phyloP scores from a whole-genome alignment of 495 filamentous ascomycete genomes.

The Thermochaetoides thermophila region DNA sequence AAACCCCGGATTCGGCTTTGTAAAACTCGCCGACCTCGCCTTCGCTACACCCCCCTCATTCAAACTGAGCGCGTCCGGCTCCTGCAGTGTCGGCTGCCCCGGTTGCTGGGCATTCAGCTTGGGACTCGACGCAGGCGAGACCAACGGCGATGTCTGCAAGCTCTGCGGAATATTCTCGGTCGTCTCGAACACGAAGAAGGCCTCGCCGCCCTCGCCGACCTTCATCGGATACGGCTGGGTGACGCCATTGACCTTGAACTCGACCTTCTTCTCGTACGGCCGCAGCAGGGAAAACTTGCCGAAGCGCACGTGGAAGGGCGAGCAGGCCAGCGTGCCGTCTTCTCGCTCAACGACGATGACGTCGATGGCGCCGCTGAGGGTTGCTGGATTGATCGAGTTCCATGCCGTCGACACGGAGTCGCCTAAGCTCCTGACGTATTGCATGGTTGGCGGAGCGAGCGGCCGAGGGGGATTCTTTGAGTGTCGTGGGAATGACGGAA shows the following conservation, averaged over 20 bases:
- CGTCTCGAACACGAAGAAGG: conserved; percentile 97
- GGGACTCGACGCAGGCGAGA: conserved; percentile 75
- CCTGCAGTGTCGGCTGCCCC: conserved; percentile 42
- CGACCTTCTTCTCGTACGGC: conserved; percentile 97
- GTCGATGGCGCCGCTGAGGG: conserved; percentile 92
- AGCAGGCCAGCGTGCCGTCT: conserved; percentile 77
- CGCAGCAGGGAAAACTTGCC: conserved; percentile 94
- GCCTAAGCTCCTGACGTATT: conserved; percentile 93
- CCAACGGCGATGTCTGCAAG: conserved; percentile 83
- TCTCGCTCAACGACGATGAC: conserved; percentile 97
- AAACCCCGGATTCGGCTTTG: conserved; percentile 22
- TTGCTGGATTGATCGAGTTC: conserved; percentile 99
- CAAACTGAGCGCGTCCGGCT: conserved; percentile 75
- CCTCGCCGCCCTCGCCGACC: conserved; percentile 90
- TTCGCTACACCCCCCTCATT: conserved; percentile 25
- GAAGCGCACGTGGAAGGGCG: conserved; percentile 96
- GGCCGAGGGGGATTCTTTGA: not conserved
- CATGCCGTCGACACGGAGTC: conserved; percentile 96
- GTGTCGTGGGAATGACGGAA: too few relatives aligned
- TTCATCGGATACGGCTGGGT: conserved; percentile 97
- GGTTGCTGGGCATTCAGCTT: conserved; percentile 43
- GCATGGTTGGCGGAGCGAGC: conserved; percentile 44
- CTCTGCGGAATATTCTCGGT: conserved; percentile 73
- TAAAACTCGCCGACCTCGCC: conserved; percentile 19
- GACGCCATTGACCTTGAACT: conserved; percentile 85